These are phyloP conservation scores for Aureobasidium namibiae DNA, from an alignment of 2,329 filamentous ascomycete species.

Conservation along the genomic window DNA sequence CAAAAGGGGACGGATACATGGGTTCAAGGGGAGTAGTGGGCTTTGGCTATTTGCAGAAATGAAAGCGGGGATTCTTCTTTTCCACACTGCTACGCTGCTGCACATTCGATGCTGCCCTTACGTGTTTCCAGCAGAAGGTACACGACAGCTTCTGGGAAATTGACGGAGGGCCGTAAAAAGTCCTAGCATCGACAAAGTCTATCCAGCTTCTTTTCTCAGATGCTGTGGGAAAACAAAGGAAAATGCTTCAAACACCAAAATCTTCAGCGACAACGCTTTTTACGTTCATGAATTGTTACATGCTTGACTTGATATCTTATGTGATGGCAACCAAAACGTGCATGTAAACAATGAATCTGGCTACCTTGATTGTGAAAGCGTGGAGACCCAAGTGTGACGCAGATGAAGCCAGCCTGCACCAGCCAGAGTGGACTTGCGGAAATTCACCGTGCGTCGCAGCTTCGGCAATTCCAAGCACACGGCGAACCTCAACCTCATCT, in stretches of 20 bases:
- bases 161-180: slow-evolving; percentile 9
- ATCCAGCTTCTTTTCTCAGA: slow-evolving; percentile 6
- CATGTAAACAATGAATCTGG: slow-evolving; percentile 4
- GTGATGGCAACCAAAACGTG: neutral
- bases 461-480: slow-evolving; percentile 8
- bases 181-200: slow-evolving; percentile 12
- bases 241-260: slow-evolving; percentile 13
- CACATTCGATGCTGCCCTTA: slow-evolving; percentile 1
- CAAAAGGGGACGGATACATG: slow-evolving; percentile 10
- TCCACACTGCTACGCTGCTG: slow-evolving; percentile 7
- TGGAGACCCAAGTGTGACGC: slow-evolving; percentile 1
- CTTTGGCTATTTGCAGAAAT: slow-evolving; percentile 12
- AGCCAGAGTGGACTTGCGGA: neutral
- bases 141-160: slow-evolving; percentile 4
- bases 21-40: slow-evolving; percentile 13
- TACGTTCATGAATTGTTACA: slow-evolving; percentile 8
- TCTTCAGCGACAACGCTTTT: slow-evolving; percentile 11
- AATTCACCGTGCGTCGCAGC: slow-evolving; percentile 7
- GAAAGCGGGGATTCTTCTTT: slow-evolving; percentile 11
- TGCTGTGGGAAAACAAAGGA: slow-evolving; percentile 10
- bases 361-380: neutral
- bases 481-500: slow-evolving; percentile 1
- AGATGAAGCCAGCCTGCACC: neutral
- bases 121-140: slow-evolving; percentile 8
- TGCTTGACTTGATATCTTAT: neutral